phyloP scores from a whole-genome alignment of 257 asterid species.

The Fraxinus excelsior region DNA sequence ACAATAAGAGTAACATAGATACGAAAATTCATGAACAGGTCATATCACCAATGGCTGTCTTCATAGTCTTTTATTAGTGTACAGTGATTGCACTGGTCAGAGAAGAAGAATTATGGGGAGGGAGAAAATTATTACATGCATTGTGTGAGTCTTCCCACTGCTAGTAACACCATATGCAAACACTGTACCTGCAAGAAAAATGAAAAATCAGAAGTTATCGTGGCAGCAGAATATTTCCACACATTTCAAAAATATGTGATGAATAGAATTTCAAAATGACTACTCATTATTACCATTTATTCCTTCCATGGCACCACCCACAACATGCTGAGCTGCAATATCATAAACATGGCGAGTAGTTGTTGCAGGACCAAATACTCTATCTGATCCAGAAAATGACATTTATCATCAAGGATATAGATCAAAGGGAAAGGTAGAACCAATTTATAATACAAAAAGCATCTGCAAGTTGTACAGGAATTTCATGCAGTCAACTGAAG shows the following conservation, averaged over 20 bases:
- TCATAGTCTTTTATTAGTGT: neutral
- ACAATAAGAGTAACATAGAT: neutral
- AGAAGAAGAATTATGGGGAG: conserved; percentile 8
- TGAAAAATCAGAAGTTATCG: conserved; percentile 4
- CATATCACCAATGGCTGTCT: neutral
- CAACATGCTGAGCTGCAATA: conserved; percentile 81
- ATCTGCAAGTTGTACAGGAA: neutral
- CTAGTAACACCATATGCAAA: conserved; percentile 89
- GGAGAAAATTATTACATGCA: conserved; percentile 61
- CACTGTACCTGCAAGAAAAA: conserved; percentile 63
- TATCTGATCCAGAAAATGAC: conserved; percentile 45
- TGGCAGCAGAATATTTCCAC: neutral
- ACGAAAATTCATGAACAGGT: conserved; percentile 6
- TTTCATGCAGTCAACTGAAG: neutral
- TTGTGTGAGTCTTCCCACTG: conserved; percentile 90
- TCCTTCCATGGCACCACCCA: conserved; percentile 86
- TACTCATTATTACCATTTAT: conserved; percentile 60
- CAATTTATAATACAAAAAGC: neutral
- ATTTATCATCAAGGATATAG: conserved; percentile 17
- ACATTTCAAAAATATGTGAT: conserved; percentile 3
- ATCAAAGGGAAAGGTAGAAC: conserved; percentile 7
- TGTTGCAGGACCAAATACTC: conserved; percentile 93
- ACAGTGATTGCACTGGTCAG: conserved; percentile 1
- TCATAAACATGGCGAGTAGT: conserved; percentile 87
- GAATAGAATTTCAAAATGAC: neutral